A percentile compares a stretch with the other conserved stretches of the same genome.
phyloP scores from a whole-genome alignment of 768 basidiomycete genomes.

The Leccinellum albellum region DNA sequence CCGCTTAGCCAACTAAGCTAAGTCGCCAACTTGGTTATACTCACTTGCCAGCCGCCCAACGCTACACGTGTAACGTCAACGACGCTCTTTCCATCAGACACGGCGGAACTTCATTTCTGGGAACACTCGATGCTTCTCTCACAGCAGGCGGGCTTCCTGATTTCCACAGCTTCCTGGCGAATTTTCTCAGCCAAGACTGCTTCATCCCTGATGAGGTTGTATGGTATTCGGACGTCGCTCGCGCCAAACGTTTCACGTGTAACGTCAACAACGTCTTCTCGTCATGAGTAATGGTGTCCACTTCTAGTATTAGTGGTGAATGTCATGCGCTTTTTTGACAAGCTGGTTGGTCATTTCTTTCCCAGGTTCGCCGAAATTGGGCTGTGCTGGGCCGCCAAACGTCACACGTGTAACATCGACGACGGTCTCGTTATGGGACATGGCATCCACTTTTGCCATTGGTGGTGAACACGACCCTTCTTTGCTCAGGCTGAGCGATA shows the following conservation, averaged over 20 bases:
- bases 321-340: background rate
- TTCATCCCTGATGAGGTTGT: background rate
- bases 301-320: conserved; percentile 2
- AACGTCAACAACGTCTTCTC: conserved; percentile 16
- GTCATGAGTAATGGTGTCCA: background rate
- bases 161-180: background rate
- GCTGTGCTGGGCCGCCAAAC: conserved; percentile 11
- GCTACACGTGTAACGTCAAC: conserved; percentile 31
- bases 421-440: conserved; percentile 1
- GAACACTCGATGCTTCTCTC: background rate
- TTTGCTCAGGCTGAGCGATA: background rate
- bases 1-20: conserved; percentile 9
- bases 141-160: background rate
- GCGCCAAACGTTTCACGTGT: conserved; percentile 30
- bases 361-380: background rate
- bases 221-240: background rate
- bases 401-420: conserved; percentile 31
- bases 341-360: background rate
- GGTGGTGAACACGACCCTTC: background rate
- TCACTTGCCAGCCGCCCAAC: conserved; percentile 14
- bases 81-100: conserved; percentile 1
- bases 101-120: background rate
- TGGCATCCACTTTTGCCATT: background rate
- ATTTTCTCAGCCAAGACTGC: background rate
- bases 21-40: too few relatives aligned